Conservation (phyloP, 1,139 yeast genomes). For the Geotrichum histeridarum region DNA sequence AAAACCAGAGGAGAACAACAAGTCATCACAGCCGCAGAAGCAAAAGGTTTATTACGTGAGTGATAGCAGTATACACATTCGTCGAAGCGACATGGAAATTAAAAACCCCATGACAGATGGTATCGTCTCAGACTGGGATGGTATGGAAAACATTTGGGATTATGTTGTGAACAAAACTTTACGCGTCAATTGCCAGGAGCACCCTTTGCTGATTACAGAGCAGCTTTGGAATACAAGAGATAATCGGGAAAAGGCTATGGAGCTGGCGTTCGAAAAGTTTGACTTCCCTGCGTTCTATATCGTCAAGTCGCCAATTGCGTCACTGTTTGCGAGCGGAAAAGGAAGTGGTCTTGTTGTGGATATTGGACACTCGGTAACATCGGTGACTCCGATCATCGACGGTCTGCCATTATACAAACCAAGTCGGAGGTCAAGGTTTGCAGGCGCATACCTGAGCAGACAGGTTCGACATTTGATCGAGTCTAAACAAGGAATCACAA, state of each 20-base stretch:
- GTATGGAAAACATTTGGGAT: slow-evolving; percentile 39
- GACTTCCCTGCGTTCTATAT: slow-evolving; percentile 81
- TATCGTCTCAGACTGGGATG: slow-evolving; percentile 44
- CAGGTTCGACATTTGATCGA: slow-evolving; percentile 30
- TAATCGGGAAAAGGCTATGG: slow-evolving; percentile 69
- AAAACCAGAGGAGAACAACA: slow-evolving; percentile 1
- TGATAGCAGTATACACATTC: slow-evolving; percentile 33
- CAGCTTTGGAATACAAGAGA: slow-evolving; percentile 76
- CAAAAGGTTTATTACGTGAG: slow-evolving; percentile 28
- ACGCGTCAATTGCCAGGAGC: slow-evolving; percentile 55
- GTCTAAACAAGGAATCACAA: slow-evolving; percentile 12
- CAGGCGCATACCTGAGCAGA: slow-evolving; percentile 37
- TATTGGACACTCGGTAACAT: slow-evolving; percentile 76
- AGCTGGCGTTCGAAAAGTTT: slow-evolving; percentile 65
- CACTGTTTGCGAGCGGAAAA: slow-evolving; percentile 88
- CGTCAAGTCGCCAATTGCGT: slow-evolving; percentile 82
- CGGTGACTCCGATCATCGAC: slow-evolving; percentile 90
- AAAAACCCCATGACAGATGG: slow-evolving; percentile 39
- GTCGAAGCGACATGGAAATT: slow-evolving; percentile 36
- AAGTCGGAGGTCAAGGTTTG: slow-evolving; percentile 32
- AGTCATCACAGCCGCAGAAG: not conserved
- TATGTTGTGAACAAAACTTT: slow-evolving; percentile 40
- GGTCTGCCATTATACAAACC: slow-evolving; percentile 72
- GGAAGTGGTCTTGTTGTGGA: slow-evolving; percentile 94
- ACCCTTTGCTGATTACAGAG: slow-evolving; percentile 76